phyloP scores from a whole-genome alignment of 345 rosid genomes.

The Rubroshorea leprosula region DNA sequence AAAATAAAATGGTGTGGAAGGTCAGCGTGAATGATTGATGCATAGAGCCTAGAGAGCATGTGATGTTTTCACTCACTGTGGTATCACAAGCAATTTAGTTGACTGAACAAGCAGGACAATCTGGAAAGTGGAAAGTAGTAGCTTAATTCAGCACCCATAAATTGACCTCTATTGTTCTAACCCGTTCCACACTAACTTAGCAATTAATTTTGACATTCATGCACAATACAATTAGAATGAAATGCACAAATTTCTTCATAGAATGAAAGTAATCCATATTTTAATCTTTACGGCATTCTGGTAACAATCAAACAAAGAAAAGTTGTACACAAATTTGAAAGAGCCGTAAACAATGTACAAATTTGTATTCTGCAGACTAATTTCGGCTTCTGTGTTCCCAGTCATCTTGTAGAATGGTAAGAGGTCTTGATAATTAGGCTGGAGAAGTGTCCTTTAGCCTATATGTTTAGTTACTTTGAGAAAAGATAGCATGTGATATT shows the following conservation, averaged over 20 bases:
- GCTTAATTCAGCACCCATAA: constrained; percentile 1
- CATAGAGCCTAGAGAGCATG: neutral
- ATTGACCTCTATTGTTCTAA: constrained; percentile 1
- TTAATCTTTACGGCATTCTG: neutral
- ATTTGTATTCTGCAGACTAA: too few relatives aligned
- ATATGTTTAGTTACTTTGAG: too few relatives aligned
- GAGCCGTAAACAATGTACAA: too few relatives aligned
- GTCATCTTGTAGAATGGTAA: too few relatives aligned
- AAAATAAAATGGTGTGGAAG: too few relatives aligned
- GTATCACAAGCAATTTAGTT: constrained; percentile 13
- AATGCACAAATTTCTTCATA: neutral
- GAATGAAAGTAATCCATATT: constrained; percentile 4
- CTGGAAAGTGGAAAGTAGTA: constrained; percentile 9
- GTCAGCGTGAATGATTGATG: neutral
- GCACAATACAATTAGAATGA: neutral
- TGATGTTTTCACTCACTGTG: neutral
- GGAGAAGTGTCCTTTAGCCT: too few relatives aligned
- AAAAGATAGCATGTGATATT: too few relatives aligned
- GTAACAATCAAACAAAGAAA: neutral
- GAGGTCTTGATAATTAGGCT: too few relatives aligned
- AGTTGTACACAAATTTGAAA: neutral
- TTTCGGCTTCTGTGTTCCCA: too few relatives aligned
- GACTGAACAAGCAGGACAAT: constrained; percentile 1
- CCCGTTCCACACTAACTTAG: neutral
- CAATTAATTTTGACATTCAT: neutral